phyloP scores from a whole-genome alignment of 2,329 filamentous ascomycete species.

The Ophiocordyceps unilateralis region DNA sequence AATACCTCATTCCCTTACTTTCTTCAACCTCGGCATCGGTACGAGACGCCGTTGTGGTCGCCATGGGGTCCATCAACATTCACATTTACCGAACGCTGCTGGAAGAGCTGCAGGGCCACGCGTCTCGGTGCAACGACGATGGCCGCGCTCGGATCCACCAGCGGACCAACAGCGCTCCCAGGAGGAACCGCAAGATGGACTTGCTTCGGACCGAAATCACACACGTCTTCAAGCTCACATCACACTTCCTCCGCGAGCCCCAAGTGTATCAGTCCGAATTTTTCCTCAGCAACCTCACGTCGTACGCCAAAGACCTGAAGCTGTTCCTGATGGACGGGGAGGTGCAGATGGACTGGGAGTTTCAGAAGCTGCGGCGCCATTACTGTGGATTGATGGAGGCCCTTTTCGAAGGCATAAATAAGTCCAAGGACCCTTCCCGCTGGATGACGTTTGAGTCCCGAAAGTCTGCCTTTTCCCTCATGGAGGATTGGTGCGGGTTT shows the following conservation, averaged over 20 bases:
- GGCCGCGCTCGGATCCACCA: conserved; percentile 76
- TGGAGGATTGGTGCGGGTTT: conserved; percentile 99
- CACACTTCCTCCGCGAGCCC: conserved; percentile 66
- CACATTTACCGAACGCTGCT: conserved; percentile 84
- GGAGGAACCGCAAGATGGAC: conserved; percentile 70
- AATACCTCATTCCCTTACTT: conserved; percentile 75
- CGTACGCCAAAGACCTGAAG: conserved; percentile 81
- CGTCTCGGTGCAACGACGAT: conserved; percentile 74
- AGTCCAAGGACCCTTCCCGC: conserved; percentile 64
- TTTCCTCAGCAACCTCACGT: conserved; percentile 74
- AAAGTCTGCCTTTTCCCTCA: conserved; percentile 86
- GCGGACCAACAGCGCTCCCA: conserved; percentile 65
- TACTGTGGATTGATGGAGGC: conserved; percentile 92
- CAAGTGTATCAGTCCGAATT: conserved; percentile 76
- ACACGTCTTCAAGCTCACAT: conserved; percentile 87
- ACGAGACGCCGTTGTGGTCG: conserved; percentile 75
- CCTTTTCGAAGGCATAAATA: conserved; percentile 79
- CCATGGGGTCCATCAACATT: conserved; percentile 86
- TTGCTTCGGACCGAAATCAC: conserved; percentile 84
- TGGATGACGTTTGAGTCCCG: conserved; percentile 98
- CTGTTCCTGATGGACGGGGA: conserved; percentile 90
- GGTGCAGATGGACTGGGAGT: conserved; percentile 87
- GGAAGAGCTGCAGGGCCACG: conserved; percentile 76
- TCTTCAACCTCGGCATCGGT: conserved; percentile 66
- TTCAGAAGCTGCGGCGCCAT: conserved; percentile 77